These are phyloP conservation scores for Mollisia scopiformis DNA, from an alignment of 2,329 filamentous ascomycete species.

Conservation along the genomic window DNA sequence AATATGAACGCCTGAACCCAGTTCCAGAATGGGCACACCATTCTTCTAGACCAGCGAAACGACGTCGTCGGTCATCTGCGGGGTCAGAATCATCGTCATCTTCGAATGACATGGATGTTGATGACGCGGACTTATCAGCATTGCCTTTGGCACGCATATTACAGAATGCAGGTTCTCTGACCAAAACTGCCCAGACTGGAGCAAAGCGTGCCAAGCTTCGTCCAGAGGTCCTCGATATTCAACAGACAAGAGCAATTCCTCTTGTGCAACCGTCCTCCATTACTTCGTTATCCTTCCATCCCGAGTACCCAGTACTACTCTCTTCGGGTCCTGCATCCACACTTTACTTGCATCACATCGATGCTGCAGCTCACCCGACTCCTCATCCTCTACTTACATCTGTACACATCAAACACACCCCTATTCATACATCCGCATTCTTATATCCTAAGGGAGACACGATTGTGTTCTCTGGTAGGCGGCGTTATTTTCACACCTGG, in stretches of 20 bases:
- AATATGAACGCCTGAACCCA: slow-evolving; percentile 67
- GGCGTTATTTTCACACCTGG: slow-evolving; percentile 94
- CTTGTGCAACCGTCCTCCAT: slow-evolving; percentile 79
- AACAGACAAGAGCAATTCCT: slow-evolving; percentile 83
- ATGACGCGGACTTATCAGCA: slow-evolving; percentile 63
- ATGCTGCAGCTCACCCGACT: slow-evolving; percentile 71
- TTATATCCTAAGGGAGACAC: slow-evolving; percentile 71
- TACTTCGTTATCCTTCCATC: slow-evolving; percentile 86
- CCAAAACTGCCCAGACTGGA: slow-evolving; percentile 46
- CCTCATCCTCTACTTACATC: slow-evolving; percentile 91
- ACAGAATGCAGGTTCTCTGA: slow-evolving; percentile 72
- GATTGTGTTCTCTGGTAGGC: slow-evolving; percentile 85
- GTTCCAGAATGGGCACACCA: slow-evolving; percentile 63
- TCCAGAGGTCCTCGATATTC: slow-evolving; percentile 88
- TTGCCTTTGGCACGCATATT: slow-evolving; percentile 81
- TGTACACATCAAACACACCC: slow-evolving; percentile 81
- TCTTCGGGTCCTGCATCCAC: slow-evolving; percentile 86
- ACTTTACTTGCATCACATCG: slow-evolving; percentile 87
- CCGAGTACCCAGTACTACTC: slow-evolving; percentile 82
- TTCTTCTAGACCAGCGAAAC: slow-evolving; percentile 53
- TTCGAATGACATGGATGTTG: slow-evolving; percentile 52
- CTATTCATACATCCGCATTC: slow-evolving; percentile 85
- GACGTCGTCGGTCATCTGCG: slow-evolving; percentile 54
- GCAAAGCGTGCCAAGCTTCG: slow-evolving; percentile 72
- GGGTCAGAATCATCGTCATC: slow-evolving; percentile 41